Percentiles rank a stretch among this genome's conserved stretches.
Conservation (phyloP, 1,284 basidiomycete species). For the Moesziomyces globuligerus region DNA sequence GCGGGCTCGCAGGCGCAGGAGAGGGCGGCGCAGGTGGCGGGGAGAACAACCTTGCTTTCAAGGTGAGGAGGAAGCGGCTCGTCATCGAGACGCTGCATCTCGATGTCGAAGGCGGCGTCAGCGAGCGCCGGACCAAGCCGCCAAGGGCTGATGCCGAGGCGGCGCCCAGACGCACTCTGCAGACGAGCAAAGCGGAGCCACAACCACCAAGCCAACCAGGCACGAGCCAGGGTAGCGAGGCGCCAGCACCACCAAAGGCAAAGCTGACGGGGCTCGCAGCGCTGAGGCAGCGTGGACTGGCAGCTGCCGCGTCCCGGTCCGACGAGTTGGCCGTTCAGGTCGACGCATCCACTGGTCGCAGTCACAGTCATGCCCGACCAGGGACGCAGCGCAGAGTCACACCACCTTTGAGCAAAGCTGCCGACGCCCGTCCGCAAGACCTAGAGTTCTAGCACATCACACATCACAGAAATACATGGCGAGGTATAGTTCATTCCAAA, state of each 20-base stretch:
- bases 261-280: conserved; percentile 30
- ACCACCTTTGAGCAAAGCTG: conserved; percentile 8
- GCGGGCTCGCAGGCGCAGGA: conserved; percentile 27
- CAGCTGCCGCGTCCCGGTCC: conserved; percentile 9
- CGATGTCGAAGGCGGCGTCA: conserved; percentile 88
- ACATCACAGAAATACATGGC: background rate
- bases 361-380: background rate
- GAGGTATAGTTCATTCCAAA: too few species aligned
- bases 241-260: conserved; percentile 2
- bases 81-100: conserved; percentile 92
- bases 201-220: too few species aligned
- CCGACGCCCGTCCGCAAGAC: conserved; percentile 23
- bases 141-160: conserved; percentile 16
- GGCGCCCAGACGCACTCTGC: too few species aligned
- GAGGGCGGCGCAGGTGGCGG: conserved; percentile 72
- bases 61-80: conserved; percentile 85
- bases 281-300: conserved; percentile 32
- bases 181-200: background rate
- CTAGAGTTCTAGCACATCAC: conserved; percentile 24
- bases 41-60: conserved; percentile 94
- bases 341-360: too few species aligned
- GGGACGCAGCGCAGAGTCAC: too few species aligned
- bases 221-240: background rate
- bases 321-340: conserved; percentile 27
- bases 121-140: conserved; percentile 73